These are phyloP conservation scores for Fusarium newnesense DNA, from an alignment of 2,329 filamentous ascomycete species.

Conservation along the genomic window DNA sequence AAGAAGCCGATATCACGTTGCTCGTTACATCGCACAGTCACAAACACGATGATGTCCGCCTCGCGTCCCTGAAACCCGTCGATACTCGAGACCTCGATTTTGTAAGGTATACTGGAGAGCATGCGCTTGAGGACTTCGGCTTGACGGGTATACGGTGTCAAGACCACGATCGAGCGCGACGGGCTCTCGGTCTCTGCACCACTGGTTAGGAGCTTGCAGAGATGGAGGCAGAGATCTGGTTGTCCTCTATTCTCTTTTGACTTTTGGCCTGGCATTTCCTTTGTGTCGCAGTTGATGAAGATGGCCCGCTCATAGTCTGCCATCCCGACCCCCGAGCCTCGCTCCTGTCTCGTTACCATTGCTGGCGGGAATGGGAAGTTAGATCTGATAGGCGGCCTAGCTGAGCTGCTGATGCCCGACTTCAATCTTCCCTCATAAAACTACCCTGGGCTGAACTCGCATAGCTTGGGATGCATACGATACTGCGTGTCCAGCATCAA, in stretches of 20 bases:
- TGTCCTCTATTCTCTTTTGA: constrained; percentile 55
- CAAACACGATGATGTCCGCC: constrained; percentile 55
- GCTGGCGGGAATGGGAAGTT: constrained; percentile 29
- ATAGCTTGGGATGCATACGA: constrained; percentile 55
- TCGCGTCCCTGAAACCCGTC: constrained; percentile 57
- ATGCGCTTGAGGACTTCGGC: constrained; percentile 45
- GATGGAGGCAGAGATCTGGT: constrained; percentile 47
- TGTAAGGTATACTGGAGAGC: constrained; percentile 27
- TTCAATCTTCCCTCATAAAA: constrained; percentile 53
- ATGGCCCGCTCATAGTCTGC: constrained; percentile 18
- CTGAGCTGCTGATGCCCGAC: constrained; percentile 44
- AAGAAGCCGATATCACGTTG: constrained; percentile 53
- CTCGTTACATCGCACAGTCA: constrained; percentile 55
- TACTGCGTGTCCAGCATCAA: constrained; percentile 58
- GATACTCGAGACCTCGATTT: constrained; percentile 52
- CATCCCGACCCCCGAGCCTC: accelerated
- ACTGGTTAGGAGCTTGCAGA: no score
- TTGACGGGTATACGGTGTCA: constrained; percentile 55
- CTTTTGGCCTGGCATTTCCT: constrained; percentile 51
- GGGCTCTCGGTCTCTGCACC: no score
- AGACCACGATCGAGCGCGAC: constrained; percentile 47
- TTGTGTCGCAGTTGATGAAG: constrained; percentile 50
- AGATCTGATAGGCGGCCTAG: constrained; percentile 31
- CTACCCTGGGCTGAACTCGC: constrained; percentile 52
- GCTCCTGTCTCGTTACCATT: background rate